These are phyloP conservation scores for Astragalus glycyphyllos DNA, from an alignment of 306 rosid species.

Conservation along the genomic window DNA sequence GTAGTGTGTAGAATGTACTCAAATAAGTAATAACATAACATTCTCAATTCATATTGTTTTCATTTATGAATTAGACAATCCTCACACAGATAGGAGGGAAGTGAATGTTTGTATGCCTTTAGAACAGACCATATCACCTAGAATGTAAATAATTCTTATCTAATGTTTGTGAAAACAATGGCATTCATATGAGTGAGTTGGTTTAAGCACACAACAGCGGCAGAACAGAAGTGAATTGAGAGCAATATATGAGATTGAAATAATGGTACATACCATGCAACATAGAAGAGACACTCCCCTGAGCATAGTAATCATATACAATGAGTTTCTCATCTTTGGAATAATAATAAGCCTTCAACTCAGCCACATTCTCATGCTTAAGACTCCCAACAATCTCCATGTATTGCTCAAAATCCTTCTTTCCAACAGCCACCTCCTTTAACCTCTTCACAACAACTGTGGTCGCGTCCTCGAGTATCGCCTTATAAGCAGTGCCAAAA, in stretches of 20 bases:
- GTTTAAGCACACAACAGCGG: not conserved
- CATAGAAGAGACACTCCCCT: constrained; percentile 52
- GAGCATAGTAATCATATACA: constrained; percentile 50
- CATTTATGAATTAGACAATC: constrained; percentile 20
- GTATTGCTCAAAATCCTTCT: constrained; percentile 57
- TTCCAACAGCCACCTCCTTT: constrained; percentile 54
- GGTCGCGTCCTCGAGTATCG: constrained; percentile 53
- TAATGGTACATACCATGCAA: constrained; percentile 51
- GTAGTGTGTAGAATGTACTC: constrained; percentile 1
- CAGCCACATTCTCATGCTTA: constrained; percentile 54
- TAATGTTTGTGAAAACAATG: not conserved
- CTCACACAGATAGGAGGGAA: not conserved
- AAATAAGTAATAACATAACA: not conserved
- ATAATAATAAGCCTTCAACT: constrained; percentile 56
- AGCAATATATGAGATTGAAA: not conserved
- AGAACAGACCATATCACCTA: not conserved
- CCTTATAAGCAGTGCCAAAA: constrained; percentile 56
- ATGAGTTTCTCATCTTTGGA: constrained; percentile 57
- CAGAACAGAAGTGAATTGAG: not conserved
- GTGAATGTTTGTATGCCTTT: not conserved
- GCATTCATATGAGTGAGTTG: not conserved
- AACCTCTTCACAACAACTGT: constrained; percentile 57
- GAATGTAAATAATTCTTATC: not conserved
- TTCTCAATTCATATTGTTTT: constrained; percentile 16
- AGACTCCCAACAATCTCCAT: constrained; percentile 53